phyloP scores from a whole-genome alignment of 2,329 filamentous ascomycete genomes.

The Penicillium hesseltinei region DNA sequence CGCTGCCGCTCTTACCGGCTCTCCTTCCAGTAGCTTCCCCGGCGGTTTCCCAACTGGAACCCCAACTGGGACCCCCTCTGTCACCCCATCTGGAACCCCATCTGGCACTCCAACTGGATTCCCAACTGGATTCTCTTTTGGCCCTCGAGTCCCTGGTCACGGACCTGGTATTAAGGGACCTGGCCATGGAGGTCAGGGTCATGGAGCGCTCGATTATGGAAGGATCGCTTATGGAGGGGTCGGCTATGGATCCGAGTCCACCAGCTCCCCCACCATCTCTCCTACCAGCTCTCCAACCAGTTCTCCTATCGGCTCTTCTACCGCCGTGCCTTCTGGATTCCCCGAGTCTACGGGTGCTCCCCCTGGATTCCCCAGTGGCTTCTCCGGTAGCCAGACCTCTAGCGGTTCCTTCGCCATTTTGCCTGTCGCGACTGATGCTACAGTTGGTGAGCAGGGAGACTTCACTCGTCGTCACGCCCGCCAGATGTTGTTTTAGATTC shows the following conservation, averaged over 20 bases:
- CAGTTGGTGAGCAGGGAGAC: not conserved
- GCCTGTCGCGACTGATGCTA: conserved; percentile 5
- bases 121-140: not conserved
- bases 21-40: not conserved
- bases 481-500: conserved; percentile 23
- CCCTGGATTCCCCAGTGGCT: not conserved
- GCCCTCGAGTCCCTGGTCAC: not conserved
- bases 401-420: not conserved
- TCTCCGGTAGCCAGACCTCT: not conserved
- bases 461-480: conserved; percentile 28
- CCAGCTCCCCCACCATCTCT: not conserved
- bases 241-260: too few relatives aligned
- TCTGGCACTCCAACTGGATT: not conserved
- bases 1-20: conserved; percentile 9
- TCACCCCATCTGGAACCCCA: not conserved
- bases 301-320: not conserved
- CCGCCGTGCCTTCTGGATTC: conserved; percentile 3
- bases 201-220: not conserved
- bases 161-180: not conserved
- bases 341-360: conserved; percentile 6
- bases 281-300: not conserved
- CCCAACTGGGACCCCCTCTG: not conserved
- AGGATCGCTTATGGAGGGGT: too few relatives aligned
- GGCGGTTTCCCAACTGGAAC: conserved; percentile 2
- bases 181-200: not conserved